Evolutionary conservation across 2,329 filamentous ascomycete genomes (phyloP).

Genomic region (Cladophialophora chaetospira): DNA sequence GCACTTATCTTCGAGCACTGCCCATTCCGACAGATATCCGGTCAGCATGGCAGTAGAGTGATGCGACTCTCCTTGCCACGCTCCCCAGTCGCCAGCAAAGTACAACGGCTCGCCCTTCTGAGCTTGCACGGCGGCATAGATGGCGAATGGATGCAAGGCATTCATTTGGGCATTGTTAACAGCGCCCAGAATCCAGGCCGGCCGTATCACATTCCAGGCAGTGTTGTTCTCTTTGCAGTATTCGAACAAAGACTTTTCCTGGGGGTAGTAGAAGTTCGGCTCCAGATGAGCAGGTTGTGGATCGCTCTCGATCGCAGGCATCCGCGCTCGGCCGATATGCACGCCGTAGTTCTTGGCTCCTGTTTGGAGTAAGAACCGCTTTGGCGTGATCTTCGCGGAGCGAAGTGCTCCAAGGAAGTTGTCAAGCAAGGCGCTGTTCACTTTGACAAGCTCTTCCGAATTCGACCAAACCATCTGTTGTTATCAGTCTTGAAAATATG

Average conservation of each 20-base stretch:
- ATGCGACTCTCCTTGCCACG: slow-evolving; percentile 49
- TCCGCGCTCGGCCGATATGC: slow-evolving; percentile 49
- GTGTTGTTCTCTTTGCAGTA: slow-evolving; percentile 45
- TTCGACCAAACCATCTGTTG: slow-evolving; percentile 55
- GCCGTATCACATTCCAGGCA: slow-evolving; percentile 52
- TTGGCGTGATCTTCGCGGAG: slow-evolving; percentile 46
- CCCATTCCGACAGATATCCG: slow-evolving; percentile 54
- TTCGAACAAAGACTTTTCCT: slow-evolving; percentile 52
- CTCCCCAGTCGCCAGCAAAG: slow-evolving; percentile 47
- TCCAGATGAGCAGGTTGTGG: slow-evolving; percentile 46
- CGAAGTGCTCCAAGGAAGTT: slow-evolving; percentile 53
- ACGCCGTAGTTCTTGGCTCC: slow-evolving; percentile 57
- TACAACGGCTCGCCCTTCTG: slow-evolving; percentile 45
- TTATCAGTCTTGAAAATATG: too few relatives aligned
- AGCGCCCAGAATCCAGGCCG: slow-evolving; percentile 50
- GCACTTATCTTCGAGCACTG: slow-evolving; percentile 45
- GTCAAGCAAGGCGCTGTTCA: slow-evolving; percentile 49
- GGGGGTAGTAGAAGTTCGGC: slow-evolving; percentile 59
- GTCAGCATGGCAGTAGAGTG: slow-evolving; percentile 52
- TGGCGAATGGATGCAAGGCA: slow-evolving; percentile 49
- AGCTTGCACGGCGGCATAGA: slow-evolving; percentile 54
- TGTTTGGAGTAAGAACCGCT: slow-evolving; percentile 53
- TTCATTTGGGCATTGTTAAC: slow-evolving; percentile 47
- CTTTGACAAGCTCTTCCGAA: slow-evolving; percentile 52
- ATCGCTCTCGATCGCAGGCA: slow-evolving; percentile 51